Percentiles rank a stretch among this genome's conserved stretches.
These are phyloP conservation scores for Trichosporon coremiiforme DNA, from an alignment of 1,284 basidiomycete genomes.

Conservation along the genomic window DNA sequence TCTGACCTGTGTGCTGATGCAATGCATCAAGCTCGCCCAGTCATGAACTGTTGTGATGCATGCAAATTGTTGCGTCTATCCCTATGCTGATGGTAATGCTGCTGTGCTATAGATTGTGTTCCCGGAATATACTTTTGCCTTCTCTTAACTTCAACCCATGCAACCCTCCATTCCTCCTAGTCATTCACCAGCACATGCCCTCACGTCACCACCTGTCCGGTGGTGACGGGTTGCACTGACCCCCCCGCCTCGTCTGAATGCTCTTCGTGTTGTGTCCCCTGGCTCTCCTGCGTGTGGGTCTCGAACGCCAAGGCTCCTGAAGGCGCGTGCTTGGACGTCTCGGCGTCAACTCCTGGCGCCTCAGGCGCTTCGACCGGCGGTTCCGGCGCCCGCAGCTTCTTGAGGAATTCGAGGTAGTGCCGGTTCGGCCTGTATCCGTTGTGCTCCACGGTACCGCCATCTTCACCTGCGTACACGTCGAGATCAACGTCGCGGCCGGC, in stretches of 20 bases:
- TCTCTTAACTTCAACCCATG: not conserved
- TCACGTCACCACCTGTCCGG: slow-evolving; percentile 4
- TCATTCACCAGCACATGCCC: not conserved
- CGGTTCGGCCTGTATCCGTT: slow-evolving; percentile 25
- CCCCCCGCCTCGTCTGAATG: not conserved
- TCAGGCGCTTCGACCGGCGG: not conserved
- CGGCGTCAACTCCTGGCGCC: not conserved
- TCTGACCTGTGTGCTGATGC: not conserved
- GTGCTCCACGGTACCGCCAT: not conserved
- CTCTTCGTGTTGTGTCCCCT: not conserved
- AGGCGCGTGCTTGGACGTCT: not conserved
- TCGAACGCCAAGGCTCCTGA: too few relatives aligned
- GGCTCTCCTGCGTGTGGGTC: not conserved
- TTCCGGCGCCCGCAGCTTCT: slow-evolving; percentile 5
- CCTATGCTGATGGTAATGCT: not conserved
- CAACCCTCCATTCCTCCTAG: not conserved
- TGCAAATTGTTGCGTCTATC: not conserved
- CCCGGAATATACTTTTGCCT: not conserved
- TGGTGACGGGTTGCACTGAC: not conserved
- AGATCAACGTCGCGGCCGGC: slow-evolving; percentile 39
- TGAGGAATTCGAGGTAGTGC: slow-evolving; percentile 24
- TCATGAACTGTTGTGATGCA: not conserved
- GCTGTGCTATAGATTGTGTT: not conserved
- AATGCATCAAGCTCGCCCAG: not conserved
- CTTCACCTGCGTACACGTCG: not conserved